Base-by-base conservation (phyloP, 1,284 basidiomycete genomes). In the Boletus smithii region DNA sequence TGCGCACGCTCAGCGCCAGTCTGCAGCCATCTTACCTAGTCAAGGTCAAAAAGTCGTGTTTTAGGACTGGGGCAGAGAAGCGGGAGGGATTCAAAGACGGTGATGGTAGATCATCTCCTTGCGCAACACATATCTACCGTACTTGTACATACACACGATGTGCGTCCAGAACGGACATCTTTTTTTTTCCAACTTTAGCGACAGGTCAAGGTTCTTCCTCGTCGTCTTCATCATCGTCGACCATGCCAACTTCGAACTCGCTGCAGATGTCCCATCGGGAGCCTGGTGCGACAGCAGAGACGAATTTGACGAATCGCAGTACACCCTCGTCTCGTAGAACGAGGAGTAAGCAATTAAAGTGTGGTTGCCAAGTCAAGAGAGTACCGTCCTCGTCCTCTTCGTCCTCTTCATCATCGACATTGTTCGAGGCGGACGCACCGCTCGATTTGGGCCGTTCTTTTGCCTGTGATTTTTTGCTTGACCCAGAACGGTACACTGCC, bases 281-380 rank as follows among this genome's bases (percentile, higher is more conserved):
- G 8, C 91, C 90, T 32, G 85, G 80, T 1, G 93, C 93, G 1
- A 81, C 80, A 9, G 89, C 88, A 22, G 86, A 88, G n/a, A 95
- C 81, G 59, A 95, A 97, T 67, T 95, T 97, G 52, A 94, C 90
- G 64, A 95, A 97, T 34, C 81, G 79, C 84, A 98, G 87, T 38
- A 99, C 94, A 16, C 89, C 84, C 57, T 94, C 89, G 68, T 99
- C 95, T 17, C 95, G 80, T 53, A 98, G 71, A 16, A 97, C 95
- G 29, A 99, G 77, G 34, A 94, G 76, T 29, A 99, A 75, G 30
- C 87, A 81, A 69, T 98, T 98, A 73, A 93, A 99, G 8, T 85
- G 84, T 0, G 95, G 91, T 56, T 93, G 88, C 38, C 92, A 85
- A 10, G 91, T 94, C 35, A 98, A 72, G 22, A 99, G 74, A 9